phyloP scores from a whole-genome alignment of 1,284 basidiomycete genomes.

The Schizophyllum amplum region DNA sequence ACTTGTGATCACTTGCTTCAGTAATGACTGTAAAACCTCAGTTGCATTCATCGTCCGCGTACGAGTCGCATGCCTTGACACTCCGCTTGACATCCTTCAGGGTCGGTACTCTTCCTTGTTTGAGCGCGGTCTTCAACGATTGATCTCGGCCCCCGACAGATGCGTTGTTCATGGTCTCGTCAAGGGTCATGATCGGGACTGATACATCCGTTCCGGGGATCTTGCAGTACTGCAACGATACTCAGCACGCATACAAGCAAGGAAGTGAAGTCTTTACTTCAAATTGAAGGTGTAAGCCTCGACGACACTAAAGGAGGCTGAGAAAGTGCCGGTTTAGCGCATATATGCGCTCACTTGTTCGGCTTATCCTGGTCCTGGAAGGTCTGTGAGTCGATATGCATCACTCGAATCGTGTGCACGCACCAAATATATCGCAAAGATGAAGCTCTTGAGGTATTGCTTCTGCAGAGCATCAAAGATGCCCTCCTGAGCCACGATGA shows the following conservation, averaged over 20 bases:
- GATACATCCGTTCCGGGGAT: conserved; percentile 45
- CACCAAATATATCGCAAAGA: conserved; percentile 78
- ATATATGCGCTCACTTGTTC: conserved; percentile 48
- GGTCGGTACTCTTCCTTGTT: conserved; percentile 52
- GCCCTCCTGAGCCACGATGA: conserved; percentile 63
- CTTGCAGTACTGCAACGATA: conserved; percentile 42
- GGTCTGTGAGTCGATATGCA: neutral
- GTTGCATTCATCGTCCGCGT: too few relatives aligned
- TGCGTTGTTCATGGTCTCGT: conserved; percentile 44
- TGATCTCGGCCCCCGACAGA: conserved; percentile 29
- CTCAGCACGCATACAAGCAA: neutral
- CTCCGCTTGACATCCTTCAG: conserved; percentile 67
- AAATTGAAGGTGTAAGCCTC: conserved; percentile 82
- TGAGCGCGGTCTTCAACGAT: conserved; percentile 31
- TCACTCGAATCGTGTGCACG: neutral
- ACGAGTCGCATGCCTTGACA: conserved; percentile 42
- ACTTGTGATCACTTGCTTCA: conserved; percentile 67
- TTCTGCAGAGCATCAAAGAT: conserved; percentile 75
- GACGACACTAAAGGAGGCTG: conserved; percentile 45
- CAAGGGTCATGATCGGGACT: conserved; percentile 63
- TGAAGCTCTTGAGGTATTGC: conserved; percentile 69
- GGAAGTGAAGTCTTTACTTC: conserved; percentile 33
- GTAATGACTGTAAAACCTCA: conserved; percentile 36
- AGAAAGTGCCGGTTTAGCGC: conserved; percentile 2
- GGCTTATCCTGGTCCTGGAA: conserved; percentile 67